phyloP scores from a whole-genome alignment of 495 filamentous ascomycete genomes.

The Lepraria neglecta region DNA sequence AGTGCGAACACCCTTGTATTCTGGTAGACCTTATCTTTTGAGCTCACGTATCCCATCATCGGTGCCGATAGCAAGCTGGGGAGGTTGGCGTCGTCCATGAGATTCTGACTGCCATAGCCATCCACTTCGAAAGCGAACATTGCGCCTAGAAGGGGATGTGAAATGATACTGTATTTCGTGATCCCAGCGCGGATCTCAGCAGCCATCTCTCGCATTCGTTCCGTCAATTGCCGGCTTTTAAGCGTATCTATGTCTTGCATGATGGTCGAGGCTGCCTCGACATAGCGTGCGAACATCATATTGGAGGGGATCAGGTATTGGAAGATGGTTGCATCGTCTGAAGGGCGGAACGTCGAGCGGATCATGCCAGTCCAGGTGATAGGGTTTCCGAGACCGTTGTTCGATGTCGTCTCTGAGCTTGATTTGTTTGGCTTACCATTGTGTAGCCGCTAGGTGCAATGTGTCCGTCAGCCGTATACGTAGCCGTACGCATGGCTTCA shows the following conservation, averaged over 20 bases:
- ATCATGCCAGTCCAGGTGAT: slow-evolving; percentile 56
- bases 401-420: slow-evolving; percentile 54
- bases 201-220: slow-evolving; percentile 47
- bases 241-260: slow-evolving; percentile 44
- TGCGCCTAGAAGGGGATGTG: slow-evolving; percentile 38
- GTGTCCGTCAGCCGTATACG: slow-evolving; percentile 49
- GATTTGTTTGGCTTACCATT: slow-evolving; percentile 51
- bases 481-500: slow-evolving; percentile 53
- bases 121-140: slow-evolving; percentile 59
- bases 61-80: slow-evolving; percentile 51
- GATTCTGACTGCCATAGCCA: slow-evolving; percentile 45
- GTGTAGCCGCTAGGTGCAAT: slow-evolving; percentile 50
- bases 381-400: slow-evolving; percentile 56
- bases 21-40: slow-evolving; percentile 42
- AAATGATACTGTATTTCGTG: slow-evolving; percentile 44
- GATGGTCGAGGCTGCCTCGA: slow-evolving; percentile 48
- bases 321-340: slow-evolving; percentile 55
- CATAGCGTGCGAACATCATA: slow-evolving; percentile 60
- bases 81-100: slow-evolving; percentile 62
- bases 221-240: slow-evolving; percentile 39
- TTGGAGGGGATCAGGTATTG: slow-evolving; percentile 59
- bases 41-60: slow-evolving; percentile 44
- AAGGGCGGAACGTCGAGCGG: slow-evolving; percentile 56
- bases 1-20: slow-evolving; percentile 47
- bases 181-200: slow-evolving; percentile 47